Conservation (phyloP, 768 basidiomycete genomes). For the Boletus rufocinnamomeus region DNA sequence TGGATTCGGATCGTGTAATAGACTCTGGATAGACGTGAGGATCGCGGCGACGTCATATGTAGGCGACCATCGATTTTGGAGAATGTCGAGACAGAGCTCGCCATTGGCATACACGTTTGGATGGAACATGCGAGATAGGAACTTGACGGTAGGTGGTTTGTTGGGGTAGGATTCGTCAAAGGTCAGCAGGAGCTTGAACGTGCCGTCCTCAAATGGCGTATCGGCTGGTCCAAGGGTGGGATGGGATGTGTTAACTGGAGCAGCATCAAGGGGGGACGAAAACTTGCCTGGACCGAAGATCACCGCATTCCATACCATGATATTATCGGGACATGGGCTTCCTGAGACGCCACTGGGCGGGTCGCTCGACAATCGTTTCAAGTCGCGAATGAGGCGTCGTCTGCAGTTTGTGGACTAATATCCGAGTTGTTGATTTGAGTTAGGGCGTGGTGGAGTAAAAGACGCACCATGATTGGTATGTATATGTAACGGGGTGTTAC, state of each 20-base stretch:
- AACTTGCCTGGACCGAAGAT: constrained; percentile 94
- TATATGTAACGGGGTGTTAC: too few relatives aligned
- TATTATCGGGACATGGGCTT: constrained; percentile 96
- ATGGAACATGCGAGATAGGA: constrained; percentile 98
- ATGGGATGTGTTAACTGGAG: constrained; percentile 5
- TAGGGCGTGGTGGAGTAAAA: neutral
- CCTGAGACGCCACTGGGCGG: constrained; percentile 97
- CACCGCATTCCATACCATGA: constrained; percentile 99
- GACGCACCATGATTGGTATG: constrained; percentile 26
- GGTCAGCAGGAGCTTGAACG: constrained; percentile 92
- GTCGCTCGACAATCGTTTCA: constrained; percentile 92
- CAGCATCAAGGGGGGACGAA: neutral
- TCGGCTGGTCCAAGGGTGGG: constrained; percentile 60
- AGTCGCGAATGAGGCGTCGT: constrained; percentile 95
- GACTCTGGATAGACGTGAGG: constrained; percentile 92
- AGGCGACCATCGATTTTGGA: constrained; percentile 98
- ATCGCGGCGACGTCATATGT: constrained; percentile 99
- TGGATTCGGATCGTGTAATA: constrained; percentile 97
- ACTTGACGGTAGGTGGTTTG: constrained; percentile 96
- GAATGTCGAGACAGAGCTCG: constrained; percentile 96
- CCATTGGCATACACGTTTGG: constrained; percentile 99
- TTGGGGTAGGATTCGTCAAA: constrained; percentile 99
- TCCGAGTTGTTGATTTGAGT: neutral
- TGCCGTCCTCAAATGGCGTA: constrained; percentile 99
- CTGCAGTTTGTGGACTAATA: constrained; percentile 88